A percentile compares a stretch with the other conserved stretches of the same genome.
Conservation (phyloP, 768 basidiomycete species). For the Suillus placidus region DNA sequence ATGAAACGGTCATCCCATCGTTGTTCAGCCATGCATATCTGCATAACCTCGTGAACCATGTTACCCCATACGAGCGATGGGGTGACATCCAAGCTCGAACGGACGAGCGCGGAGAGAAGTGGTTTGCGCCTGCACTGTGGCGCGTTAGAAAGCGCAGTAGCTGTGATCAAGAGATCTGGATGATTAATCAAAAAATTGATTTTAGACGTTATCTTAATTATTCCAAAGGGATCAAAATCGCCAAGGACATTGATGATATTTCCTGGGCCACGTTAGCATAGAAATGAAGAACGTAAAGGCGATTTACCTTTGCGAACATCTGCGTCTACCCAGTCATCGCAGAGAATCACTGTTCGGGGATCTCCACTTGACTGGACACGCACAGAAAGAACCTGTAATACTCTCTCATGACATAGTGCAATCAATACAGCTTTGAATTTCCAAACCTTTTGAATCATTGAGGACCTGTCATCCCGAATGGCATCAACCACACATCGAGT, state of each 20-base stretch:
- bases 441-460: slow-evolving; percentile 46
- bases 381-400: slow-evolving; percentile 53
- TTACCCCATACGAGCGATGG: slow-evolving; percentile 88
- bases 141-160: slow-evolving; percentile 84
- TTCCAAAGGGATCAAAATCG: slow-evolving; percentile 34
- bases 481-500: slow-evolving; percentile 60
- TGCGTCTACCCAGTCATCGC: slow-evolving; percentile 77
- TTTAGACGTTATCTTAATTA: slow-evolving; percentile 62
- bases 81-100: slow-evolving; percentile 58
- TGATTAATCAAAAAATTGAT: slow-evolving; percentile 82
- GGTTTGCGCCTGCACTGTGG: slow-evolving; percentile 86
- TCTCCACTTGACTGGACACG: slow-evolving; percentile 43
- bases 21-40: slow-evolving; percentile 65
- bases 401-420: slow-evolving; percentile 7
- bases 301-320: slow-evolving; percentile 61
- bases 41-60: slow-evolving; percentile 90
- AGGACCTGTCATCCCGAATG: slow-evolving; percentile 40
- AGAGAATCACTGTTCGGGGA: slow-evolving; percentile 56
- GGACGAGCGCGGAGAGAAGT: slow-evolving; percentile 68
- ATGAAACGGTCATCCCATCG: slow-evolving; percentile 69
- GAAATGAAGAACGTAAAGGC: neutral
- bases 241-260: slow-evolving; percentile 85
- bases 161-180: slow-evolving; percentile 89
- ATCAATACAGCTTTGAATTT: neutral
- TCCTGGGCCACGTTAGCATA: slow-evolving; percentile 43